Evolutionary conservation across 768 basidiomycete genomes (phyloP).

Genomic region (Lepiota venenata): DNA sequence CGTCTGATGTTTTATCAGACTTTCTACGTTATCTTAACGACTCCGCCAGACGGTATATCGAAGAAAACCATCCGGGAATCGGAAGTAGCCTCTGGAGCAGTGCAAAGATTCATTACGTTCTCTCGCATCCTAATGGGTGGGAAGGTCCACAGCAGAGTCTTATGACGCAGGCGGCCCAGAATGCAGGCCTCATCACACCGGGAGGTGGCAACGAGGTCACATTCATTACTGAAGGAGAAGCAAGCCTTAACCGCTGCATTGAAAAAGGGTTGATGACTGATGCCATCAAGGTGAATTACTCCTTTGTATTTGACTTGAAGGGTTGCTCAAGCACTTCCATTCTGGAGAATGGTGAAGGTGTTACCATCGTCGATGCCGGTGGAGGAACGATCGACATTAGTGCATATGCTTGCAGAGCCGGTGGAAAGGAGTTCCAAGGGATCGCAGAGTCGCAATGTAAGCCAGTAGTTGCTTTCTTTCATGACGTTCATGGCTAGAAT

Average conservation of each 20-base stretch:
- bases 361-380: slow-evolving; percentile 55
- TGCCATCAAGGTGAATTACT: slow-evolving; percentile 21
- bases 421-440: slow-evolving; percentile 30
- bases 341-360: slow-evolving; percentile 35
- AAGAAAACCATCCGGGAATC: slow-evolving; percentile 35
- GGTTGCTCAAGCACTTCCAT: neutral
- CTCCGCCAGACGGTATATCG: slow-evolving; percentile 43
- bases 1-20: slow-evolving; percentile 41
- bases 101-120: slow-evolving; percentile 39
- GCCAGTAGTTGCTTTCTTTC: neutral
- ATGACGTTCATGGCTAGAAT: neutral
- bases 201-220: slow-evolving; percentile 37
- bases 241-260: slow-evolving; percentile 54
- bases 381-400: slow-evolving; percentile 59
- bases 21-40: slow-evolving; percentile 44
- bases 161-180: slow-evolving; percentile 47
- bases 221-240: slow-evolving; percentile 59
- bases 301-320: neutral
- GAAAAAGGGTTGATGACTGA: slow-evolving; percentile 37
- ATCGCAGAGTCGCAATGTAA: slow-evolving; percentile 37
- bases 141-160: slow-evolving; percentile 50
- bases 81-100: slow-evolving; percentile 42
- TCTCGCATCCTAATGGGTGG: slow-evolving; percentile 64
- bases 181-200: slow-evolving; percentile 42
- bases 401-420: slow-evolving; percentile 35